Base-by-base conservation (phyloP, 495 filamentous ascomycete genomes). In the Staphylotrichum tortipilum region DNA sequence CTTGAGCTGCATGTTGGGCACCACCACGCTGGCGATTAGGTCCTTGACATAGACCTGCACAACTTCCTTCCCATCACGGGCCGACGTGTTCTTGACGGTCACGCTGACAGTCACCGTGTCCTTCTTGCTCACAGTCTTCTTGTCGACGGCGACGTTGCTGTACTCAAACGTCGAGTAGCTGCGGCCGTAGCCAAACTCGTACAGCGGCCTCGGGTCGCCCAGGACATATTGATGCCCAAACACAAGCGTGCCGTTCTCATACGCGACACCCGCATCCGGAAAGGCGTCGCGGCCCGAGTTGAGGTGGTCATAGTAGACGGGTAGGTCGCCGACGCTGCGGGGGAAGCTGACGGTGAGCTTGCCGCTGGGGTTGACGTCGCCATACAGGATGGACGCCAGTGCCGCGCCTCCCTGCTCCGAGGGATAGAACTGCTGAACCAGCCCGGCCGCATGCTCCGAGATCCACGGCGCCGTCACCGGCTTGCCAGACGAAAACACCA, bases 301-400 rank as follows among this genome's bases (percentile, higher is more conserved):
- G 17, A 80, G 65, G 62, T 84, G 82, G 54, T 86, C 83, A 60
- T 86, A 86, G 66, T 79, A 84, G 44, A 84, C 70, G 0, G 84
- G 84, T 3, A 80, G 69, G 7, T 78, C 78, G 31, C 83, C 83
- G 33, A 86, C 75, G 42, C 75, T 78, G 39, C 73, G 71, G 2
- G 83, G 84, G 41, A 81, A 73, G 9, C 73, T 76, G 31, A 82
- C 74, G 6, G 71, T 68, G 19, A 82, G 71, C 59, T 70, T 77
- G 15, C 89, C 89, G 30, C 81, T 88, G 7, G 87, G 88, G 61
- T 91, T 89, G 17, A 82, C 74, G 11, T 81, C 79, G n/a, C 89
- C 89, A 42, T 91, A 89, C 1, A 95, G 72, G 18, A 95, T 77
- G 55, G 89, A 84, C 1, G 78, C 76, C 18, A 95, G 64, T 3